Conservation (phyloP, 352 stramenopile species). For the Globisporangium heterothallicum region DNA sequence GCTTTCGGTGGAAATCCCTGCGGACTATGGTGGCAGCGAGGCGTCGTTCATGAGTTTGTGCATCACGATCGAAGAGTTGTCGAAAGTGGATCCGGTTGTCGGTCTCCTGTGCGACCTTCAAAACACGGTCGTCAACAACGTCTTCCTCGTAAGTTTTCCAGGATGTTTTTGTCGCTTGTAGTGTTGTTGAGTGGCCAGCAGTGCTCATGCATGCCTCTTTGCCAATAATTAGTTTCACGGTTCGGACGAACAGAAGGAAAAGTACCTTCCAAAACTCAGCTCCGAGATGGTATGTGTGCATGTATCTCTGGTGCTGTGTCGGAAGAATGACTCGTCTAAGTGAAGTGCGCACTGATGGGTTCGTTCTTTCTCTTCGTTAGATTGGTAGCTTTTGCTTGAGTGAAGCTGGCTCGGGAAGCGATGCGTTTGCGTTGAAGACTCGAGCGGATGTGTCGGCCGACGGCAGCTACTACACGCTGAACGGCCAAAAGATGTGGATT, state of each 20-base stretch:
- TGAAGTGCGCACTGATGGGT: not conserved
- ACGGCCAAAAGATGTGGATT: conserved; percentile 97
- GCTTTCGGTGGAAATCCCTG: conserved; percentile 95
- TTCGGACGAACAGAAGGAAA: conserved; percentile 77
- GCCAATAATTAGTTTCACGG: conserved; percentile 64
- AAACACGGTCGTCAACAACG: conserved; percentile 94
- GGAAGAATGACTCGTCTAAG: too few relatives aligned
- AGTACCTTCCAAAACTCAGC: conserved; percentile 80
- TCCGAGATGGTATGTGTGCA: conserved; percentile 54
- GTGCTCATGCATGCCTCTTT: too few relatives aligned
- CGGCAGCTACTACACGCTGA: conserved; percentile 93
- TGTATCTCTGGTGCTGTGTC: not conserved
- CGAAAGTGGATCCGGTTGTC: conserved; percentile 93
- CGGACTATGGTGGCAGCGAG: conserved; percentile 88
- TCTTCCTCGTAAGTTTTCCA: conserved; percentile 67
- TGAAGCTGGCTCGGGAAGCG: conserved; percentile 91
- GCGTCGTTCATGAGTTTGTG: conserved; percentile 94
- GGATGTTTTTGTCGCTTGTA: not conserved
- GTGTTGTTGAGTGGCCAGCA: too few relatives aligned
- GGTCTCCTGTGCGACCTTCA: conserved; percentile 95
- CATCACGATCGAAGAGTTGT: conserved; percentile 96
- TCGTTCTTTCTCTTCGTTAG: conserved; percentile 22
- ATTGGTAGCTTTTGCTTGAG: conserved; percentile 96
- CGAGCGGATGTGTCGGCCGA: conserved; percentile 82
- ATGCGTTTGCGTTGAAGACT: conserved; percentile 96